Conservation (phyloP, 306 rosid species). For the Vicia faba region DNA sequence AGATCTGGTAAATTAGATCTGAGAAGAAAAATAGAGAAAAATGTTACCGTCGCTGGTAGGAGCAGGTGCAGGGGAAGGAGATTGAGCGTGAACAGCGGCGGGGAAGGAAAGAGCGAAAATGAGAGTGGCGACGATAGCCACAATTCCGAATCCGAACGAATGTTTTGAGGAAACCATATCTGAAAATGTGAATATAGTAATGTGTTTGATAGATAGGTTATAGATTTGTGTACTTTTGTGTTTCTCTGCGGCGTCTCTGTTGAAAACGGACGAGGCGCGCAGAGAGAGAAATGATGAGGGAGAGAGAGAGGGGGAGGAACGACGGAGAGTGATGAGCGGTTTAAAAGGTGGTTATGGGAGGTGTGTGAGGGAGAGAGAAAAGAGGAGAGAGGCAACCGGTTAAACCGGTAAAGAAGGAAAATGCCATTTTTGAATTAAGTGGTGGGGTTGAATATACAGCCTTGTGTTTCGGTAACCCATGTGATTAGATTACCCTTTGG, state of each 20-base stretch:
- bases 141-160: conserved; percentile 44
- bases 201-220: background rate
- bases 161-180: conserved; percentile 43
- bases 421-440: background rate
- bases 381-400: conserved; percentile 47
- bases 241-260: conserved; percentile 1
- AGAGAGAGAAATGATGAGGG: conserved; percentile 28
- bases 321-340: conserved; percentile 26
- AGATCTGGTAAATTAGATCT: conserved; percentile 24
- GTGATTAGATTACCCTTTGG: conserved; percentile 5
- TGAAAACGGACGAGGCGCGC: conserved; percentile 12
- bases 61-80: conserved; percentile 62
- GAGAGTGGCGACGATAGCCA: conserved; percentile 49
- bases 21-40: background rate
- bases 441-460: conserved; percentile 9
- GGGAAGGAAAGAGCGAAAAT: conserved; percentile 52
- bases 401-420: conserved; percentile 38
- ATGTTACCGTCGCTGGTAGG: conserved; percentile 70
- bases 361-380: conserved; percentile 31
- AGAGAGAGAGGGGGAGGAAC: conserved; percentile 7
- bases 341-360: conserved; percentile 27
- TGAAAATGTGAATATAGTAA: background rate
- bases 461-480: conserved; percentile 17
- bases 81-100: conserved; percentile 52
- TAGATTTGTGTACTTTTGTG: background rate